Evolutionary conservation across 306 rosid species (phyloP).

Genomic region (Pachyrhizus erosus): DNA sequence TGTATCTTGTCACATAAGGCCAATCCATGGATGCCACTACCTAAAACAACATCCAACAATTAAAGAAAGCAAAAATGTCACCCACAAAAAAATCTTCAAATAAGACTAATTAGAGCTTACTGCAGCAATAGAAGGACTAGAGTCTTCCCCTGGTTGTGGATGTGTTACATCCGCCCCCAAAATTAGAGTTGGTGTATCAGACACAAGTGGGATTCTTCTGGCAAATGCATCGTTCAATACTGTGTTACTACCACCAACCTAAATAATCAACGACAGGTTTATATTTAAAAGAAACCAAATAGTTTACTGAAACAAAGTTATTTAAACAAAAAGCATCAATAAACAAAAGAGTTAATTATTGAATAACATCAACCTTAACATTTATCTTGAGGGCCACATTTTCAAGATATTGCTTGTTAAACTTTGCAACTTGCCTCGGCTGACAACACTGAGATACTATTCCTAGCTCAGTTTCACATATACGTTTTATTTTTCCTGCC

Average conservation of each 20-base stretch:
- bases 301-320: not conserved
- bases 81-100: not conserved
- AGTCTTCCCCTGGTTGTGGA: conserved; percentile 78
- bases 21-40: conserved; percentile 97
- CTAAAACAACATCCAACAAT: conserved; percentile 40
- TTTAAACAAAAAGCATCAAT: not conserved
- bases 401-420: conserved; percentile 67
- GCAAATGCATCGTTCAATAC: conserved; percentile 66
- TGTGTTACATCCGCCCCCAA: conserved; percentile 91
- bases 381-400: conserved; percentile 80
- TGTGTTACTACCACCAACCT: conserved; percentile 82
- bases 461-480: conserved; percentile 86
- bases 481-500: conserved; percentile 68
- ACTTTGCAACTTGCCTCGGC: conserved; percentile 49
- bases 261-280: not conserved
- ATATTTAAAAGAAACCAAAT: not conserved
- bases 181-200: conserved; percentile 72
- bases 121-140: conserved; percentile 84
- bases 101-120: conserved; percentile 43
- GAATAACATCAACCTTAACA: conserved; percentile 65
- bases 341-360: not conserved
- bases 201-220: conserved; percentile 53
- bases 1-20: conserved; percentile 73
- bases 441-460: conserved; percentile 83
- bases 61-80: not conserved